These are phyloP conservation scores for Citropsis articulata DNA, from an alignment of 345 rosid species.

Conservation along the genomic window DNA sequence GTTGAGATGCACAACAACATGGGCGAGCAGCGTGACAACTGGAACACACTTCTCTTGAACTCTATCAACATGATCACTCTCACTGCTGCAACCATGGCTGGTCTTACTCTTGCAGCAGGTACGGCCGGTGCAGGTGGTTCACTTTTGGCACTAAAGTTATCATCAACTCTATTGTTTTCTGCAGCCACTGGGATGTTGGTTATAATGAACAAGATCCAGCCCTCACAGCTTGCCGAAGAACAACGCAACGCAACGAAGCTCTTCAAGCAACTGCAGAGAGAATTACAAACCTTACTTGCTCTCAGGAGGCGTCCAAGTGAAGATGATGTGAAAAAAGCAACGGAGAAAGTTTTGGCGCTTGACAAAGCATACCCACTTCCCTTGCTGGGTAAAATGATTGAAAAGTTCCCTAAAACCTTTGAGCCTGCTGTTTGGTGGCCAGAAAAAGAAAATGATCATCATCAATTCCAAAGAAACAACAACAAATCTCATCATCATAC, in stretches of 20 bases:
- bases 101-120: slow-evolving; percentile 12
- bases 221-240: slow-evolving; percentile 57
- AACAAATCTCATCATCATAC: background rate
- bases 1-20: slow-evolving; percentile 72
- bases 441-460: background rate
- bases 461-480: background rate
- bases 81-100: slow-evolving; percentile 54
- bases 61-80: slow-evolving; percentile 73
- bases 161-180: slow-evolving; percentile 40
- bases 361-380: slow-evolving; percentile 34
- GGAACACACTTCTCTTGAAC: slow-evolving; percentile 62
- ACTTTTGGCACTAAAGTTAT: slow-evolving; percentile 39
- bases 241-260: slow-evolving; percentile 47
- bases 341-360: slow-evolving; percentile 25
- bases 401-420: slow-evolving; percentile 27
- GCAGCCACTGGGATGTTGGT: slow-evolving; percentile 41
- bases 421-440: slow-evolving; percentile 32
- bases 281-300: slow-evolving; percentile 20
- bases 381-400: slow-evolving; percentile 28
- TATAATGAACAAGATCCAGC: slow-evolving; percentile 60
- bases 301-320: slow-evolving; percentile 6
- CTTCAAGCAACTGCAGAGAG: slow-evolving; percentile 37
- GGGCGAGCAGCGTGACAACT: slow-evolving; percentile 57
- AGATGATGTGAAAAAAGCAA: slow-evolving; percentile 12
- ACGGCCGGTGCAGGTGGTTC: slow-evolving; percentile 16